Evolutionary conservation across 495 filamentous ascomycete genomes (phyloP).

Genomic region (Clohesyomyces aquaticus): DNA sequence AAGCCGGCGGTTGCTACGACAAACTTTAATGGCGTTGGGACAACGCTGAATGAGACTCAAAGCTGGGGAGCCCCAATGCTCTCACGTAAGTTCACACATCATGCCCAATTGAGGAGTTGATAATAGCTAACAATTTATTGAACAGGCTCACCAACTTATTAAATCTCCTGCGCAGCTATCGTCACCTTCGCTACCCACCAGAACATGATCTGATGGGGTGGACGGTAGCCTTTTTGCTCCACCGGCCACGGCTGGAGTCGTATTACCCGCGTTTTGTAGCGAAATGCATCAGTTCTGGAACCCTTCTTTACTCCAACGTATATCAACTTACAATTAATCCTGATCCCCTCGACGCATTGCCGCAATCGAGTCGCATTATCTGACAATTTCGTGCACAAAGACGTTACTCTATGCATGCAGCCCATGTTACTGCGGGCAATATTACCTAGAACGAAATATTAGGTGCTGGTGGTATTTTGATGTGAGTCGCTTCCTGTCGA

Average conservation of each 20-base stretch:
- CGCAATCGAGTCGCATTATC: conserved; percentile 32
- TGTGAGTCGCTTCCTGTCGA: too few species aligned
- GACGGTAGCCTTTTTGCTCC: conserved; percentile 19
- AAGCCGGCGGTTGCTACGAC: conserved; percentile 11
- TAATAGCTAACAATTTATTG: conserved; percentile 16
- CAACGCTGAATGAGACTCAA: conserved; percentile 7
- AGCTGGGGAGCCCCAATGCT: conserved; percentile 21
- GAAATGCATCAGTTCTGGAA: neutral
- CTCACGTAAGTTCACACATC: conserved; percentile 16
- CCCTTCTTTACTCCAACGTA: conserved; percentile 22
- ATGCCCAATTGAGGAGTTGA: conserved; percentile 2
- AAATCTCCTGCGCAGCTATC: conserved; percentile 11
- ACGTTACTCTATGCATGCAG: conserved; percentile 19
- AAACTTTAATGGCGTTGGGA: conserved; percentile 24
- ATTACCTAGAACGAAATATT: conserved; percentile 24
- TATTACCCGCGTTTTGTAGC: conserved; percentile 27
- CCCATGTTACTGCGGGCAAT: conserved; percentile 22
- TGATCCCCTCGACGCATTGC: too few species aligned
- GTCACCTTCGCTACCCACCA: conserved; percentile 6
- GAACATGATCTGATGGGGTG: neutral
- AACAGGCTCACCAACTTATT: conserved; percentile 22
- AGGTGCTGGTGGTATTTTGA: too few species aligned
- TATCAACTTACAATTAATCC: too few species aligned
- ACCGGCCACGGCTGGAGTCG: conserved; percentile 21
- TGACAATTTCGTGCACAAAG: conserved; percentile 24